Evolutionary conservation across 208 protist species (phyloP).

Genomic region (Trypanosoma rangeli): DNA sequence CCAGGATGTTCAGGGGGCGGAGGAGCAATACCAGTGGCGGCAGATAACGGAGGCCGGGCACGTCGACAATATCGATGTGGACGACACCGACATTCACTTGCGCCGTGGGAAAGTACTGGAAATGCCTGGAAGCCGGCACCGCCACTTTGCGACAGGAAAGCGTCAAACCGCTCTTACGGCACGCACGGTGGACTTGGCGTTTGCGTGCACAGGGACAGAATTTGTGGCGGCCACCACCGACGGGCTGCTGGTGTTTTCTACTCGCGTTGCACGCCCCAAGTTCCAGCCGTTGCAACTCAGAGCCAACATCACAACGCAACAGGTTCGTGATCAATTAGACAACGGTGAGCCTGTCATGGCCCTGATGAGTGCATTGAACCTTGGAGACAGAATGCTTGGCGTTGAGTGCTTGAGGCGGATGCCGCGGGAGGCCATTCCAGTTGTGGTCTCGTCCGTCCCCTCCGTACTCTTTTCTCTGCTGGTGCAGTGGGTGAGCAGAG

Average conservation of each 20-base stretch:
- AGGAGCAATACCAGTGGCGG: constrained; percentile 92
- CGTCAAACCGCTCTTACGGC: constrained; percentile 84
- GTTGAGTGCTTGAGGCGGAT: constrained; percentile 77
- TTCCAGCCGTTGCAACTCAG: constrained; percentile 86
- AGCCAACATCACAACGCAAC: constrained; percentile 56
- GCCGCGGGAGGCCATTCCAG: constrained; percentile 77
- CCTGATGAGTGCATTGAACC: constrained; percentile 77
- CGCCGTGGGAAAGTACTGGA: constrained; percentile 78
- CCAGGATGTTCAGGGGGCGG: constrained; percentile 81
- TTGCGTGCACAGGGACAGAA: constrained; percentile 80
- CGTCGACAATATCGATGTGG: constrained; percentile 84
- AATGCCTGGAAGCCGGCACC: constrained; percentile 88
- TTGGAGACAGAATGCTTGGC: constrained; percentile 73
- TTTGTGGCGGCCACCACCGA: constrained; percentile 91
- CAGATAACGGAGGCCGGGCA: constrained; percentile 81
- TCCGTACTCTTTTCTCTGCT: constrained; percentile 65
- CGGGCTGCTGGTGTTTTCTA: constrained; percentile 87
- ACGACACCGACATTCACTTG: constrained; percentile 81
- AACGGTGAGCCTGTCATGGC: constrained; percentile 65
- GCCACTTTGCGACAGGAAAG: constrained; percentile 89
- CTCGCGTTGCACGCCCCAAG: constrained; percentile 61
- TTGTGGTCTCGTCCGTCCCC: constrained; percentile 74
- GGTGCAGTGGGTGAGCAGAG: constrained; percentile 78
- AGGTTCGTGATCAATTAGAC: constrained; percentile 55
- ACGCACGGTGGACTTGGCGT: constrained; percentile 75